A percentile compares a stretch with the other conserved stretches of the same genome.
Evolutionary conservation across 2,329 filamentous ascomycete genomes (phyloP).

Genomic region (Epichloe scottii): DNA sequence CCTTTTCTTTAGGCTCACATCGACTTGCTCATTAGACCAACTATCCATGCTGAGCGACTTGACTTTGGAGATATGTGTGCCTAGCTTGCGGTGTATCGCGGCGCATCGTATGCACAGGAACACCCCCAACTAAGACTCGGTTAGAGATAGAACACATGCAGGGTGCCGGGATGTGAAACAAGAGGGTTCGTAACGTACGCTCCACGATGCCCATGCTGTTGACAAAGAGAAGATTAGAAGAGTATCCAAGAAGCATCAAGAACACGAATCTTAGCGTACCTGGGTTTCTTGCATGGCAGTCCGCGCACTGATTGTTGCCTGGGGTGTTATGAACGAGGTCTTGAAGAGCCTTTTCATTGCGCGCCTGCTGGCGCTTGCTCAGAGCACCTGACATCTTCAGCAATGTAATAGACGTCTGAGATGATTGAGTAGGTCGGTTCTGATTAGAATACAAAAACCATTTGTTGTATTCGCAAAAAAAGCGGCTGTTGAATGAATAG

Average conservation of each 20-base stretch:
- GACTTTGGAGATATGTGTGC: slow-evolving; percentile 96
- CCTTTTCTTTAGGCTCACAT: slow-evolving; percentile 43
- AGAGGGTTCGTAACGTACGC: slow-evolving; percentile 38
- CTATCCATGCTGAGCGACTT: slow-evolving; percentile 98
- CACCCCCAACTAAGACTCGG: slow-evolving; percentile 60
- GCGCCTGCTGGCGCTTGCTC: slow-evolving; percentile 94
- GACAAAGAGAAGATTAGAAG: slow-evolving; percentile 16
- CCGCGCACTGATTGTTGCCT: slow-evolving; percentile 88
- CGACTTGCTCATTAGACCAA: slow-evolving; percentile 91
- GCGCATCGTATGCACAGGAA: slow-evolving; percentile 98
- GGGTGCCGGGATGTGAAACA: neutral
- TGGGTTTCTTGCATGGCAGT: slow-evolving; percentile 86
- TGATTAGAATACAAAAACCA: neutral
- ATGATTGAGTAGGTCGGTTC: neutral
- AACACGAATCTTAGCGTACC: slow-evolving; percentile 38
- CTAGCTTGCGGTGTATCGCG: slow-evolving; percentile 86
- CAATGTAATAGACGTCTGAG: neutral
- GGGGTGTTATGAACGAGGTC: slow-evolving; percentile 73
- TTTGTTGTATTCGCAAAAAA: neutral
- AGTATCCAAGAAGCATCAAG: neutral
- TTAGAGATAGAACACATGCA: slow-evolving; percentile 1
- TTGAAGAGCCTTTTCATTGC: slow-evolving; percentile 85
- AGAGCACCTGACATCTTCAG: slow-evolving; percentile 55
- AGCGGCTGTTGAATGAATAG: neutral
- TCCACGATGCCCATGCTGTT: slow-evolving; percentile 92